Conservation (phyloP, 805 yeast genomes). For the Spathaspora hagerdaliae region DNA sequence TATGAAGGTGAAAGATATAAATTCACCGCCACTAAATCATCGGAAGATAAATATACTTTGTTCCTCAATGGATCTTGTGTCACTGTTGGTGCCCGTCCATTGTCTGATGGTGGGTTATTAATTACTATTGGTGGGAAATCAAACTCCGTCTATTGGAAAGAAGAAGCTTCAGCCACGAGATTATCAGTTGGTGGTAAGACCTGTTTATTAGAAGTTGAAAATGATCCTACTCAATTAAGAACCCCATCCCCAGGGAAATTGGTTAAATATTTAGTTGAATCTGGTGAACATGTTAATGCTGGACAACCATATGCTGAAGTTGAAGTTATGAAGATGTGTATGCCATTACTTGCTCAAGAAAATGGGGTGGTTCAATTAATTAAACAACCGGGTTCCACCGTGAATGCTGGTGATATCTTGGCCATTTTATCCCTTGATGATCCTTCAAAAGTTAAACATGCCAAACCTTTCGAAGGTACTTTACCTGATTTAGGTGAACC, state of each 20-base stretch:
- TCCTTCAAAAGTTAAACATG: constrained; percentile 96
- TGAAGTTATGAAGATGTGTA: constrained; percentile 99
- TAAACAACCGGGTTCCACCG: constrained; percentile 98
- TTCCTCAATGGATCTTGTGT: constrained; percentile 91
- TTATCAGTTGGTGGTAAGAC: constrained; percentile 94
- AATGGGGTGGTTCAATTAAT: constrained; percentile 88
- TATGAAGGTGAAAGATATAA: constrained; percentile 91
- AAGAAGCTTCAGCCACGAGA: constrained; percentile 93
- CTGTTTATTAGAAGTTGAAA: constrained; percentile 88
- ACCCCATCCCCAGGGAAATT: constrained; percentile 99
- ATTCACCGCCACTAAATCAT: constrained; percentile 93
- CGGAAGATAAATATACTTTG: constrained; percentile 77
- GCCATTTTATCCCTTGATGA: constrained; percentile 94
- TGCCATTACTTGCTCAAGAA: constrained; percentile 94
- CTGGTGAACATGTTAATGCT: constrained; percentile 86
- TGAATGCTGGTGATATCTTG: constrained; percentile 93
- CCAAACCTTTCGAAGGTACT: constrained; percentile 91
- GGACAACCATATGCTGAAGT: constrained; percentile 98
- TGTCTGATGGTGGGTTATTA: constrained; percentile 92
- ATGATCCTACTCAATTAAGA: constrained; percentile 97
- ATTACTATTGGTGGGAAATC: constrained; percentile 87
- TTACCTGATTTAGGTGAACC: constrained; percentile 88
- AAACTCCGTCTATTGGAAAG: constrained; percentile 96
- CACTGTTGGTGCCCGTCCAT: constrained; percentile 80
- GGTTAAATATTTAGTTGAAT: constrained; percentile 88